These are phyloP conservation scores for Serpula lacrymans DNA, from an alignment of 768 basidiomycete species.

Conservation along the genomic window DNA sequence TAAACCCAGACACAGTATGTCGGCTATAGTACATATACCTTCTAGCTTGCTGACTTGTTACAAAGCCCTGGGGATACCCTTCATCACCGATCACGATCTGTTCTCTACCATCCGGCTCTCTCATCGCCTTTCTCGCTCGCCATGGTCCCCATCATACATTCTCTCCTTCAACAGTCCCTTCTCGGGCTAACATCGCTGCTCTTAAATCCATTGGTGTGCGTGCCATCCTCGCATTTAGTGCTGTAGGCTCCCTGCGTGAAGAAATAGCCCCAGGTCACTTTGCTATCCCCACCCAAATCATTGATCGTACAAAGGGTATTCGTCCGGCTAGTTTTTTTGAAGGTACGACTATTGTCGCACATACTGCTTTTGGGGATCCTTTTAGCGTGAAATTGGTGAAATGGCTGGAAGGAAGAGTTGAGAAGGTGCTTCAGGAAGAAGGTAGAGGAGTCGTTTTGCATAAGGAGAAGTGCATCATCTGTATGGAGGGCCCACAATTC, in stretches of 20 bases:
- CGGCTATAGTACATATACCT: background rate
- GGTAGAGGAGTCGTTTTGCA: slow-evolving; percentile 68
- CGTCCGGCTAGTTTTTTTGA: slow-evolving; percentile 89
- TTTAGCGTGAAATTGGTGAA: slow-evolving; percentile 62
- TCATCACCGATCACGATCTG: slow-evolving; percentile 92
- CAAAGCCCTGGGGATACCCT: slow-evolving; percentile 89
- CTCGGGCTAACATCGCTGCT: slow-evolving; percentile 92
- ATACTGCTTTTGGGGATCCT: slow-evolving; percentile 93
- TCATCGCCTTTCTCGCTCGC: slow-evolving; percentile 87
- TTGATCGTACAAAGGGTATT: slow-evolving; percentile 93
- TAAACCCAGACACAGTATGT: slow-evolving; percentile 80
- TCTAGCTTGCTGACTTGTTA: background rate
- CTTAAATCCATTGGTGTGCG: slow-evolving; percentile 89
- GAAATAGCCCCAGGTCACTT: slow-evolving; percentile 91
- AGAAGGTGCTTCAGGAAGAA: slow-evolving; percentile 55
- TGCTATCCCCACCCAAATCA: slow-evolving; percentile 85
- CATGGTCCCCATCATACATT: slow-evolving; percentile 84
- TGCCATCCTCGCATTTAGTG: slow-evolving; percentile 90
- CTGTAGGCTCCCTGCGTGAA: slow-evolving; percentile 92
- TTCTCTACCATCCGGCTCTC: slow-evolving; percentile 74
- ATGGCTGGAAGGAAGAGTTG: slow-evolving; percentile 67
- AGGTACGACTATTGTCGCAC: slow-evolving; percentile 77
- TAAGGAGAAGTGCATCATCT: slow-evolving; percentile 81
- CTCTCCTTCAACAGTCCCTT: slow-evolving; percentile 76
- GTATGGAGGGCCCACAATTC: slow-evolving; percentile 98